Evolutionary conservation across 129 eudicot species (phyloP), one percentile per base, ranked within the genome.

Genomic region (Solidago caesia): DNA sequence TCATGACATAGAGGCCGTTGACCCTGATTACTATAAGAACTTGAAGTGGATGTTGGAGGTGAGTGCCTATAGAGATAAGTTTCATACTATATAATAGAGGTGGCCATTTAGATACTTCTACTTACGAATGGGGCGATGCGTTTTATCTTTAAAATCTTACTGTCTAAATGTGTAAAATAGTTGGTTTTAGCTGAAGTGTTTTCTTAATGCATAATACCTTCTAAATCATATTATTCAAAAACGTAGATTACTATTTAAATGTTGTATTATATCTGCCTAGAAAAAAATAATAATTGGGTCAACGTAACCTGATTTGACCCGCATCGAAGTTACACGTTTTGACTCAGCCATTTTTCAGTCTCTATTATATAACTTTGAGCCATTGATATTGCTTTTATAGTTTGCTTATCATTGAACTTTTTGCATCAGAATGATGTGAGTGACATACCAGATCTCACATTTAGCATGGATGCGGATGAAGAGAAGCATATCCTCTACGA

Each of bases 1-100:
- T 43, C 51, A 64, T 64, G 69, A 64, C 43, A 64, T 64, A 13
- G 69, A 64, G 21, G 69, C 69, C 2, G 48, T 64, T 42, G 69
- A 64, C 27, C 69, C 69, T 64, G 51, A n/a, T 64, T 42, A 64
- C 69, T 64, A 39, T 48, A 64, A 64, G 69, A 64, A 42, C 69
- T 14, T 64, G 69, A 64, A 64, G 69, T 64, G 69, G 69, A 64
- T 64, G 69, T n/a, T 64, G 47, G 69, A 64, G 69, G 69, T 29
- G 67, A 61, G 67, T 61, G 67, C 67, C 11, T 61, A 43, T 27
- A 61, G 29, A 61, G 16, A 42, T 60, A 60, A 25, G 1, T 53
- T 14, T 2, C n/a, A 53, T 53, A 61, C 6, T 29, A 11, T 61
- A 8, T 61, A 2, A 9, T 10, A 8, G 2, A 52, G n/a, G 4